Conservation (phyloP, 257 asterid genomes). For the Rhazya stricta region DNA sequence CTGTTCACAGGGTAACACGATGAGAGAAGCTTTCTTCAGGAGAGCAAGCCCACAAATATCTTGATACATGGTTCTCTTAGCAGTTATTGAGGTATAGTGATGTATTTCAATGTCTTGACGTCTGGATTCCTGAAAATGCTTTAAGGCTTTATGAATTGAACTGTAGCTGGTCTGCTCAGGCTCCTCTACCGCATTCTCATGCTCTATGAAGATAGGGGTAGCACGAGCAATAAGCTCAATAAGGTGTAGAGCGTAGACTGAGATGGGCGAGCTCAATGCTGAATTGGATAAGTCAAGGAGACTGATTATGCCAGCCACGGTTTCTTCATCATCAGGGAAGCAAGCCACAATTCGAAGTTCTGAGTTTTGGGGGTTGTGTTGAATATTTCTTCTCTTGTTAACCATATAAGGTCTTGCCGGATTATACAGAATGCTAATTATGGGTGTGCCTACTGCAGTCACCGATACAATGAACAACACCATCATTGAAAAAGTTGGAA, state of each 20-base stretch:
- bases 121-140: slow-evolving; percentile 39
- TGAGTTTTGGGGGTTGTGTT: slow-evolving; percentile 49
- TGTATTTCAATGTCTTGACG: slow-evolving; percentile 33
- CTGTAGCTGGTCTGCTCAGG: slow-evolving; percentile 14
- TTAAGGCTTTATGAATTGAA: slow-evolving; percentile 46
- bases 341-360: slow-evolving; percentile 52
- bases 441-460: slow-evolving; percentile 50
- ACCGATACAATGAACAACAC: slow-evolving; percentile 34
- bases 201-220: slow-evolving; percentile 55
- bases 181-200: slow-evolving; percentile 28
- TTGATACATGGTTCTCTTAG: slow-evolving; percentile 56
- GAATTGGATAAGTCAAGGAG: slow-evolving; percentile 57
- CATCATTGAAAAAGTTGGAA: slow-evolving; percentile 47
- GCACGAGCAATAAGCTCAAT: slow-evolving; percentile 62
- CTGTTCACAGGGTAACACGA: slow-evolving; percentile 43
- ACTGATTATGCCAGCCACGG: slow-evolving; percentile 38
- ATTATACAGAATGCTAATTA: slow-evolving; percentile 58
- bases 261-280: slow-evolving; percentile 36
- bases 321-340: slow-evolving; percentile 41
- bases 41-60: slow-evolving; percentile 76
- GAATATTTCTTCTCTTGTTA: slow-evolving; percentile 61
- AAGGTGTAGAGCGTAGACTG: slow-evolving; percentile 48
- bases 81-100: slow-evolving; percentile 46
- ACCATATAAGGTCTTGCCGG: slow-evolving; percentile 76
- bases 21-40: slow-evolving; percentile 45